A percentile compares a stretch with the other conserved stretches of the same genome.
phyloP scores from a whole-genome alignment of 2,329 filamentous ascomycete species.

The Seiridium cupressi region DNA sequence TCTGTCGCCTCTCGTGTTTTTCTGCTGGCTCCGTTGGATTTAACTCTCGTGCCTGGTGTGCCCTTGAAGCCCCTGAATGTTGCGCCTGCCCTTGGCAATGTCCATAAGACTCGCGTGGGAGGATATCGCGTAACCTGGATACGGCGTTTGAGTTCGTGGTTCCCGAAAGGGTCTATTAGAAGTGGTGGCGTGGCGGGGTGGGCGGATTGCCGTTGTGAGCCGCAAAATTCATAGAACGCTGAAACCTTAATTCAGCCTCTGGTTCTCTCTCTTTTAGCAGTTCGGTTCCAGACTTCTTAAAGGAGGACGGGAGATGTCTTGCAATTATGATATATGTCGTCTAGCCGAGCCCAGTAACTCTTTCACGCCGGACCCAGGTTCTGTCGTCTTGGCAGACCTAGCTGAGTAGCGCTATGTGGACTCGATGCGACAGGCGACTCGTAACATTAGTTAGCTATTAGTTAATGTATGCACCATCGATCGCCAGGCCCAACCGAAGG shows the following conservation, averaged over 20 bases:
- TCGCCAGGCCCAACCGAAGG: too few species aligned
- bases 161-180: background rate
- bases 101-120: background rate
- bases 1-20: background rate
- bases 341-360: background rate
- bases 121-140: background rate
- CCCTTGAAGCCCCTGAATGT: too few species aligned
- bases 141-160: background rate
- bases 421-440: background rate
- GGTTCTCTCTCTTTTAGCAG: background rate
- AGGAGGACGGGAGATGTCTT: background rate
- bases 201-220: conserved; percentile 2
- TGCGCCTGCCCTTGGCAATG: too few species aligned
- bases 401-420: background rate
- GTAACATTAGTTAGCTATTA: background rate
- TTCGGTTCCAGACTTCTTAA: background rate
- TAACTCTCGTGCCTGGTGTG: too few species aligned
- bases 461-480: too few species aligned
- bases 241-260: conserved; percentile 2
- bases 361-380: background rate
- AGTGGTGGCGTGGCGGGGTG: background rate
- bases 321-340: background rate
- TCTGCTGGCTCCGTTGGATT: too few species aligned
- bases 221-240: background rate
- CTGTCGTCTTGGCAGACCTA: background rate